Base-by-base conservation (phyloP, 805 yeast species). In the Candida jianshihensis region DNA sequence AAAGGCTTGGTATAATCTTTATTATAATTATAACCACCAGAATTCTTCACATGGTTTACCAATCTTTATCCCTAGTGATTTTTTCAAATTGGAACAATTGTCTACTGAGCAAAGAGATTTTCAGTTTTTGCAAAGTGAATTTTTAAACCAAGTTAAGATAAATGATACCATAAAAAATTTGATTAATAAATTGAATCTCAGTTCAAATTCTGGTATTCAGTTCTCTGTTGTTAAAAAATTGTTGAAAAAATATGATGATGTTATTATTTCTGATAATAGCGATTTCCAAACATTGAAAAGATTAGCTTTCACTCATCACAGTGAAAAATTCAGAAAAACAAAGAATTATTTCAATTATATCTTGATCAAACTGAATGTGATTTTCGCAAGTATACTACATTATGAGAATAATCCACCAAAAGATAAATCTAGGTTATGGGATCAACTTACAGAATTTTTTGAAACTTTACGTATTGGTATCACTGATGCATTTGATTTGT, bases 1-100 rank as follows among this genome's bases (percentile, higher is more conserved):
- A 4, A 43, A 41, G 15, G 21, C 38, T 3, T 51, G 56, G 54
- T 36, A 39, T 13, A 30, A 40, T 22, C 35, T 45, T 11, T 52
- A 45, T 28, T 42, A 40, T 35, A 30, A 28, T 9, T 48, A 46
- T 33, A 41, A 40, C 37, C 31, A 10, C 42, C 44, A 12, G 50
- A 49, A 9, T 40, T 36, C n/a, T n/a, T n/a, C n/a, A n/a, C n/a
- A n/a, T n/a, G n/a, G n/a, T n/a, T n/a, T n/a, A n/a, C n/a, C n/a
- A n/a, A n/a, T n/a, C n/a, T n/a, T n/a, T n/a, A n/a, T n/a, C n/a
- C n/a, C n/a, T n/a, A n/a, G n/a, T n/a, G n/a, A n/a, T n/a, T n/a
- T n/a, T n/a, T n/a, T n/a, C n/a, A n/a, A n/a, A n/a, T n/a, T n/a
- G n/a, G n/a, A n/a, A n/a, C n/a, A n/a, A n/a, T n/a, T n/a, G n/a